Conservation (phyloP, 2,329 filamentous ascomycete species). For the Rhexocercosporidium sp. region DNA sequence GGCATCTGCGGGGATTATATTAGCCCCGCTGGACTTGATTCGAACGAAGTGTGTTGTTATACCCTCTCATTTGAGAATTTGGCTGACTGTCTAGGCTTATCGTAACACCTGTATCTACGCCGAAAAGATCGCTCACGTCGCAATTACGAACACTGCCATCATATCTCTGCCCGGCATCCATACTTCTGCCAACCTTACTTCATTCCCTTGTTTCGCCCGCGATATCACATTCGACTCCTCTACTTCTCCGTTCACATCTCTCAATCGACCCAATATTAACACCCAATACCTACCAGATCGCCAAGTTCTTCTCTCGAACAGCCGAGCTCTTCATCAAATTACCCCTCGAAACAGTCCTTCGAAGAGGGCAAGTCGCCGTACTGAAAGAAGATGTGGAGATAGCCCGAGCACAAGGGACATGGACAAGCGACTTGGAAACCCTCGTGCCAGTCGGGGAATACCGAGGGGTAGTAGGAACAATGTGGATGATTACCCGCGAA, state of each 20-base stretch:
- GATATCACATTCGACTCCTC: conserved; percentile 80
- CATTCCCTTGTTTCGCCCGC: conserved; percentile 85
- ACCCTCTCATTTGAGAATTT: neutral
- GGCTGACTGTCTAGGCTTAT: conserved; percentile 67
- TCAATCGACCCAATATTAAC: conserved; percentile 82
- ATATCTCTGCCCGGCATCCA: conserved; percentile 70
- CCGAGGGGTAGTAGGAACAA: conserved; percentile 85
- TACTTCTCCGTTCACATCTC: conserved; percentile 85
- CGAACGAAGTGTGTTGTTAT: conserved; percentile 66
- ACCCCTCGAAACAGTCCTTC: conserved; percentile 88
- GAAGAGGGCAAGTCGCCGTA: conserved; percentile 83
- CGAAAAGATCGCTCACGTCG: conserved; percentile 74
- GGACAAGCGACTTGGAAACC: conserved; percentile 59
- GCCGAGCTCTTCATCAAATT: conserved; percentile 85
- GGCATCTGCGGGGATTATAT: conserved; percentile 75
- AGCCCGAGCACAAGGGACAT: conserved; percentile 33
- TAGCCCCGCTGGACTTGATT: conserved; percentile 88
- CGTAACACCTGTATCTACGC: conserved; percentile 77
- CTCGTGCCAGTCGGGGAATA: conserved; percentile 84
- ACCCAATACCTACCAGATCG: conserved; percentile 80
- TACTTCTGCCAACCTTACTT: conserved; percentile 84
- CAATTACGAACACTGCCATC: conserved; percentile 80
- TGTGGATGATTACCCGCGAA: conserved; percentile 83
- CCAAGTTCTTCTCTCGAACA: conserved; percentile 80
- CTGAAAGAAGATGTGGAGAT: conserved; percentile 44